Conservation (phyloP, 371 early-diverging fungal species). For the Mortierella sp. region DNA sequence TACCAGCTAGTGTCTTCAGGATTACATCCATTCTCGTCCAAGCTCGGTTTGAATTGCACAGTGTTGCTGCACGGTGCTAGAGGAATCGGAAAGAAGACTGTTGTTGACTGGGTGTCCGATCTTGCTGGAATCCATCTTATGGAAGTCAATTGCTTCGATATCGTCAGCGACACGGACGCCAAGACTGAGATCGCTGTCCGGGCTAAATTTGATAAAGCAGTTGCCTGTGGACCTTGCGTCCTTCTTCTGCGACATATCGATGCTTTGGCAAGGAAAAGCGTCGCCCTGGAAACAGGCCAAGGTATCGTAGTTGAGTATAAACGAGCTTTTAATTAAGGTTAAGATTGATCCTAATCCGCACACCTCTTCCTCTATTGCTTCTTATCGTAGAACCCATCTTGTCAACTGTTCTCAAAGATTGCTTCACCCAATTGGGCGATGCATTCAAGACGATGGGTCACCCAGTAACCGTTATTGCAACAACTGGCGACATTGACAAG, state of each 20-base stretch:
- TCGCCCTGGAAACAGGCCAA: slow-evolving; percentile 77
- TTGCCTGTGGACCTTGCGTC: slow-evolving; percentile 84
- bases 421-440: slow-evolving; percentile 69
- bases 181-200: slow-evolving; percentile 81
- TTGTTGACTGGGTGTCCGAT: slow-evolving; percentile 75
- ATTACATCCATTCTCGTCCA: slow-evolving; percentile 78
- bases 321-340: neutral
- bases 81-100: slow-evolving; percentile 87
- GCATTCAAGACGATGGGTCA: slow-evolving; percentile 69
- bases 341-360: neutral
- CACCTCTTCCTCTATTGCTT: neutral
- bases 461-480: slow-evolving; percentile 85
- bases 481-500: slow-evolving; percentile 81
- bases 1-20: slow-evolving; percentile 74
- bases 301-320: slow-evolving; percentile 39
- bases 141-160: slow-evolving; percentile 80
- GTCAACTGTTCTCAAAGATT: slow-evolving; percentile 75
- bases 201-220: slow-evolving; percentile 82
- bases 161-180: slow-evolving; percentile 83
- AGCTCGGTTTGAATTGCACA: slow-evolving; percentile 79
- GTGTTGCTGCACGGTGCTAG: slow-evolving; percentile 84
- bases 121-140: slow-evolving; percentile 81
- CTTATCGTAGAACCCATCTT: slow-evolving; percentile 69
- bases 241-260: slow-evolving; percentile 85
- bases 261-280: slow-evolving; percentile 79